phyloP scores from a whole-genome alignment of 495 filamentous ascomycete genomes.

The Neurospora pannonica region DNA sequence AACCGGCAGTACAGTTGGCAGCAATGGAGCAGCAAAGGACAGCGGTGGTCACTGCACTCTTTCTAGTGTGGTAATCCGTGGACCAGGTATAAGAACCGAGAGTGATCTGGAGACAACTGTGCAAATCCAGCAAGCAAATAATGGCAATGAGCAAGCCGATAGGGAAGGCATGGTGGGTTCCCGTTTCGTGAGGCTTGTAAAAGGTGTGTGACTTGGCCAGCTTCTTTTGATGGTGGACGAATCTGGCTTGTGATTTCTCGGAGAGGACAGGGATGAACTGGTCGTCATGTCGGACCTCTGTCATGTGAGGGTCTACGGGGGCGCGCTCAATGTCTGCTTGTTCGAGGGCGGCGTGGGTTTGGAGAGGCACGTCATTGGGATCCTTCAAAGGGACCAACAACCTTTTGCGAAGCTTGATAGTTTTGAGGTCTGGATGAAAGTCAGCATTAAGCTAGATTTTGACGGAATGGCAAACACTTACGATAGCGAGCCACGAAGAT shows the following conservation, averaged over 20 bases:
- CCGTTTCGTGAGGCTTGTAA: conserved; percentile 77
- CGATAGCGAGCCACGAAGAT: conserved; percentile 50
- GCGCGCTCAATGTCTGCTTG: conserved; percentile 22
- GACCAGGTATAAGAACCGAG: conserved; percentile 67
- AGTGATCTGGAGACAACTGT: conserved; percentile 64
- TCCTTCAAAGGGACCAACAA: conserved; percentile 55
- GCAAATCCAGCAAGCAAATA: conserved; percentile 64
- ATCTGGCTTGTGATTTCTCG: conserved; percentile 48
- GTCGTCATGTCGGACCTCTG: conserved; percentile 30
- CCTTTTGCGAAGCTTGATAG: conserved; percentile 59
- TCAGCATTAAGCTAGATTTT: background rate
- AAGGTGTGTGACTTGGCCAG: conserved; percentile 71
- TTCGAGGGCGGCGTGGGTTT: conserved; percentile 39
- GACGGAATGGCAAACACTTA: background rate
- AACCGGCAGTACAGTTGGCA: conserved; percentile 60
- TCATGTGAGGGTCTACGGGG: background rate
- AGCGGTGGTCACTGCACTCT: conserved; percentile 62
- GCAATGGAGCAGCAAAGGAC: conserved; percentile 69
- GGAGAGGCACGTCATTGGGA: conserved; percentile 58
- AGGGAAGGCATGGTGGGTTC: conserved; percentile 71
- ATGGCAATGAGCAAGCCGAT: conserved; percentile 59
- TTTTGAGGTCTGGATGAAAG: conserved; percentile 46
- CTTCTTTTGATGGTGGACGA: conserved; percentile 65
- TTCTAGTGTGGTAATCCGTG: conserved; percentile 53
- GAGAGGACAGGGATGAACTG: conserved; percentile 46